Base-by-base conservation (phyloP, 164 flowering plant genomes). In the Aristolochia fimbriata region DNA sequence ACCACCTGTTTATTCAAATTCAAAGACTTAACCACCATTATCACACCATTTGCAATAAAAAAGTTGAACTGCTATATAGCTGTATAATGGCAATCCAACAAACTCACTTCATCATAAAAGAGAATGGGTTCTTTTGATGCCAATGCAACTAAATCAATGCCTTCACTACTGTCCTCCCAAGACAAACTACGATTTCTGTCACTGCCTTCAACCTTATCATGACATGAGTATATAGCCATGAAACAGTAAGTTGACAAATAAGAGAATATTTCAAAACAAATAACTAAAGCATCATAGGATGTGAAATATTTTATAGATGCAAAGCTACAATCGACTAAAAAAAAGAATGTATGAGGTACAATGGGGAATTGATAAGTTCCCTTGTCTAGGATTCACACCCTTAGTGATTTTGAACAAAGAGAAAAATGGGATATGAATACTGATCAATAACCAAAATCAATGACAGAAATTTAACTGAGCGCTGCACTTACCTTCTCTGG, bases 71-170 rank as follows among this genome's bases (percentile, higher is more conserved):
- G 43, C 43, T 37, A 0, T 37, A 3, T 3, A 6, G 43, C 43
- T 37, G 43, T 37, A 37, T 37, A 3, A 37, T 37, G 9, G 43
- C 4, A 37, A 37, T 37, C 43, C 43, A 17, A 57, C 59, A 25
- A 45, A 55, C 64, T 23, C 30, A 85, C 99, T 89, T 94, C 99
- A 76, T 94, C 99, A 77, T 88, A 94, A 73, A 88, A 91, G 33
- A 91, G 93, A 78, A 94, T 91, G 64, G 97, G 93, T 65, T 94
- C 99, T 78, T 85, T 91, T 50, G 83, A 66, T 65, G 95, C 71
- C 65, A 94, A 62, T 55, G 91, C 79, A 70, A 65, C 83, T 69
- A 84, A 47, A 73, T 91, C 93, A 76, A 94, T 85, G 70, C 78
- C 57, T 66, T 94, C 95, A 43, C 75, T 33, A 48, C 85, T 74